Percentiles rank a stretch among this genome's conserved stretches.
These are phyloP conservation scores for Ambrosiella cleistominuta DNA, from an alignment of 2,329 filamentous ascomycete species.

Conservation along the genomic window DNA sequence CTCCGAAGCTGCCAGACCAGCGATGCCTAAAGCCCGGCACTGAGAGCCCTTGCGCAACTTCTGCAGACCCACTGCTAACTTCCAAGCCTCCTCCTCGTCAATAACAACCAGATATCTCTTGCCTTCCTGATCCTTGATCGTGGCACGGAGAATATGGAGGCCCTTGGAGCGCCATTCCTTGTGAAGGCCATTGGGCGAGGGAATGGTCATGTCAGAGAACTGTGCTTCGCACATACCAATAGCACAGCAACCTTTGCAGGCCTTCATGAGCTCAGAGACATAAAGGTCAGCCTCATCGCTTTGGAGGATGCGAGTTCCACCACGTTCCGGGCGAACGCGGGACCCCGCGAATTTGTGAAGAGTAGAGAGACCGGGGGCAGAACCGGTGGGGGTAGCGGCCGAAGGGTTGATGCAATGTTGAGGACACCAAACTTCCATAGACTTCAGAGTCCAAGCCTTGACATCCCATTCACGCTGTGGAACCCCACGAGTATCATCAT, in stretches of 20 bases:
- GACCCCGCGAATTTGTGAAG: constrained; percentile 30
- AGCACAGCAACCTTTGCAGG: constrained; percentile 48
- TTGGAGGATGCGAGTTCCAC: constrained; percentile 33
- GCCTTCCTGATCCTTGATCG: constrained; percentile 46
- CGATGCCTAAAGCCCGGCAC: constrained; percentile 40
- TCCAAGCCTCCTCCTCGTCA: constrained; percentile 49
- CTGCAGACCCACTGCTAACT: constrained; percentile 44
- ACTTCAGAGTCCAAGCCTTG: constrained; percentile 92
- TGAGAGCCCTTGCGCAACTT: constrained; percentile 42
- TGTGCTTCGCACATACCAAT: constrained; percentile 31
- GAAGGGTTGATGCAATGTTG: constrained; percentile 38
- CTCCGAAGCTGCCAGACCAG: constrained; percentile 36
- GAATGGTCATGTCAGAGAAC: constrained; percentile 27
- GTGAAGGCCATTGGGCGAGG: constrained; percentile 26
- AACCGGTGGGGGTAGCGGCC: constrained; percentile 24
- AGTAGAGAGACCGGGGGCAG: constrained; percentile 25
- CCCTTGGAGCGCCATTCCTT: constrained; percentile 38
- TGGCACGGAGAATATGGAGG: constrained; percentile 45
- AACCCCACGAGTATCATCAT: constrained; percentile 80
- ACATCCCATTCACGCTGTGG: constrained; percentile 97
- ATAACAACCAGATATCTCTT: constrained; percentile 50
- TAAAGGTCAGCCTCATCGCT: constrained; percentile 51
- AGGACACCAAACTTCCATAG: constrained; percentile 74
- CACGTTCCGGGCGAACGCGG: constrained; percentile 30
- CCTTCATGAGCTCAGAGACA: constrained; percentile 41